Conservation (phyloP, 257 asterid species). For the Scutellaria minor region DNA sequence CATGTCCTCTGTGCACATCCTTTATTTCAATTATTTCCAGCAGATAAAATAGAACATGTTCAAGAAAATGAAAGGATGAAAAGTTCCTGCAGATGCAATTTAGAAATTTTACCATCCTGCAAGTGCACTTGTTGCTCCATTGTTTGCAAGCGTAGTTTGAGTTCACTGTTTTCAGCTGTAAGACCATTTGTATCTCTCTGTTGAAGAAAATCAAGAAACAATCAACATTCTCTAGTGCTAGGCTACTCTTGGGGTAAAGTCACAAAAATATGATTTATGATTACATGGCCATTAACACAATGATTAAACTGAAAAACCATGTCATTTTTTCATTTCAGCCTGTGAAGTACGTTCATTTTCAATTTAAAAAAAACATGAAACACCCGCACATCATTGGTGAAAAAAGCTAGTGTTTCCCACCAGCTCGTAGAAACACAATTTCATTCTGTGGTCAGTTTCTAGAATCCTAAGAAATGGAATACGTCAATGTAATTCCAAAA, state of each 20-base stretch:
- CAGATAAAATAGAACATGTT: neutral
- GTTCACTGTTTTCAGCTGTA: conserved; percentile 87
- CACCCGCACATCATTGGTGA: neutral
- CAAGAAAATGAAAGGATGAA: conserved; percentile 28
- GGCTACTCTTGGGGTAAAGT: conserved; percentile 6
- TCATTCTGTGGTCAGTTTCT: neutral
- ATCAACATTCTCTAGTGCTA: conserved; percentile 25
- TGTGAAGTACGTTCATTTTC: conserved; percentile 8
- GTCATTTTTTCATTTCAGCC: neutral
- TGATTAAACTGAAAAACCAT: neutral
- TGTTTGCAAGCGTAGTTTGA: conserved; percentile 89
- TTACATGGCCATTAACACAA: conserved; percentile 11
- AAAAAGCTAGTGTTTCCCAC: neutral
- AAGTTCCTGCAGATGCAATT: conserved; percentile 23
- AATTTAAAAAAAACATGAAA: neutral
- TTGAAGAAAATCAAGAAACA: conserved; percentile 29
- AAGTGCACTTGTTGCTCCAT: conserved; percentile 95
- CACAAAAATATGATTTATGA: conserved; percentile 5
- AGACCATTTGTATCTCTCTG: conserved; percentile 97
- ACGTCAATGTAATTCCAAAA: neutral
- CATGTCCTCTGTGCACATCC: conserved; percentile 13
- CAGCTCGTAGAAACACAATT: neutral
- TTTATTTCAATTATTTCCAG: conserved; percentile 15
- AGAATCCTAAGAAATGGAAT: conserved; percentile 9
- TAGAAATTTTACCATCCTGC: conserved; percentile 75